Conservation (phyloP, 169 alveolate genomes). For the Plasmodium vivax region DNA sequence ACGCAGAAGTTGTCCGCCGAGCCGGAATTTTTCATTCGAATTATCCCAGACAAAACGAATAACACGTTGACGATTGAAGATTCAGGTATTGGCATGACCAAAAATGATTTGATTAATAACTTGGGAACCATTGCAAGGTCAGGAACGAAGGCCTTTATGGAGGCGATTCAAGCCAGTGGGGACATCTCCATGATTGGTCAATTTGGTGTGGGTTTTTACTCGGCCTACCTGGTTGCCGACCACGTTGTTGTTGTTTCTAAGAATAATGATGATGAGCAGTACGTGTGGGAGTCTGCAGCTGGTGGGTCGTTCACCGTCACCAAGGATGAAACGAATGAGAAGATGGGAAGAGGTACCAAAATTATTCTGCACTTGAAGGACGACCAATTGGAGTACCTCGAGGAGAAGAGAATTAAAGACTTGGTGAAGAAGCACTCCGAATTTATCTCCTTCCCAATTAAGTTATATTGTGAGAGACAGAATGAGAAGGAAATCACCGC, state of each 20-base stretch:
- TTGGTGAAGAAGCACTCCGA: slow-evolving; percentile 99
- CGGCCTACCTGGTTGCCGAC: slow-evolving; percentile 99
- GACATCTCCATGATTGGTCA: slow-evolving; percentile 99
- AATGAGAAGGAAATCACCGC: slow-evolving; percentile 98
- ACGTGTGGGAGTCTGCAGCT: slow-evolving; percentile 99
- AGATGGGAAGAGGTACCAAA: slow-evolving; percentile 96
- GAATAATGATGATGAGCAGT: slow-evolving; percentile 96
- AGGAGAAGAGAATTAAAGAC: slow-evolving; percentile 98
- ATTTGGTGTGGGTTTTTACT: slow-evolving; percentile 99
- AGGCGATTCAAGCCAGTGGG: slow-evolving; percentile 97
- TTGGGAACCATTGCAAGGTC: slow-evolving; percentile 99
- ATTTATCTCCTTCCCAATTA: slow-evolving; percentile 99
- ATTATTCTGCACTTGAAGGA: slow-evolving; percentile 97
- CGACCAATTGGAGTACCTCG: slow-evolving; percentile 97
- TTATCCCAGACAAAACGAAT: slow-evolving; percentile 96
- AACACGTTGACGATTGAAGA: slow-evolving; percentile 97
- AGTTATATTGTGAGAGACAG: slow-evolving; percentile 97
- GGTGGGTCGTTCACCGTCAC: slow-evolving; percentile 99
- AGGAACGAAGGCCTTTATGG: slow-evolving; percentile 99
- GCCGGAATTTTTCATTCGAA: slow-evolving; percentile 95
- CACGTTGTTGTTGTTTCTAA: slow-evolving; percentile 97
- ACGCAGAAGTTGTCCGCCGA: slow-evolving; percentile 93
- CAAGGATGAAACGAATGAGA: slow-evolving; percentile 91
- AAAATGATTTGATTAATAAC: slow-evolving; percentile 96
- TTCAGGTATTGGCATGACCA: slow-evolving; percentile 99